Conservation (phyloP, 1,139 yeast species). For the Taiozyma sp. region DNA sequence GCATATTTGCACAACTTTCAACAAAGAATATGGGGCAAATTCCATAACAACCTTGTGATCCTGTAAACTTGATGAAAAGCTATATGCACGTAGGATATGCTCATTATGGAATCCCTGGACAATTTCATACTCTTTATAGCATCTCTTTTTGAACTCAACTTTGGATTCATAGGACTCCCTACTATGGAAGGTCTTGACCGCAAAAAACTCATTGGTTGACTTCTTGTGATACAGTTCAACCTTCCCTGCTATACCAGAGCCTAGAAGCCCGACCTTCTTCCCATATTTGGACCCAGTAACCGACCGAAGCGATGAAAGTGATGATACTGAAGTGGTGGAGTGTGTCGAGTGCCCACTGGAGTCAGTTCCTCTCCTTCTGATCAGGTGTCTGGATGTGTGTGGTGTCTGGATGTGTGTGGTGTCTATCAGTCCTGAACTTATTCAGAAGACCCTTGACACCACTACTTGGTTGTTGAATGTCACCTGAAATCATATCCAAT, state of each 20-base stretch:
- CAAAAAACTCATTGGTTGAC: constrained; percentile 25
- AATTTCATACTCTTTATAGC: constrained; percentile 34
- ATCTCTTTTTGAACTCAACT: constrained; percentile 33
- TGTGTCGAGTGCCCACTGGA: background rate
- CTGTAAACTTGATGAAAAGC: constrained; percentile 21
- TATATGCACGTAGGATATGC: constrained; percentile 33
- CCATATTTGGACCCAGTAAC: constrained; percentile 12
- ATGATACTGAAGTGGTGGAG: background rate
- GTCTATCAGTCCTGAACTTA: background rate
- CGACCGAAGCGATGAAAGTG: background rate
- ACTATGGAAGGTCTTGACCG: constrained; percentile 36
- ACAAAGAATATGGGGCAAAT: constrained; percentile 16
- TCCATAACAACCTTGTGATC: constrained; percentile 15
- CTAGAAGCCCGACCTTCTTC: constrained; percentile 19
- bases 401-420: no score
- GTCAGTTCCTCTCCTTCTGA: background rate
- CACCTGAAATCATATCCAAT: background rate
- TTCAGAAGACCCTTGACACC: background rate
- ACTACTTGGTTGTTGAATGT: background rate
- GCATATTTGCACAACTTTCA: constrained; percentile 13
- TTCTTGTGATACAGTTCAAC: constrained; percentile 32
- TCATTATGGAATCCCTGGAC: constrained; percentile 22
- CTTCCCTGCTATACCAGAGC: constrained; percentile 38
- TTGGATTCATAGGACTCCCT: constrained; percentile 34
- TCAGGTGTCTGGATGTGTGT: background rate